Base-by-base conservation (phyloP, 1,284 basidiomycete genomes). In the Vanrija sp. region DNA sequence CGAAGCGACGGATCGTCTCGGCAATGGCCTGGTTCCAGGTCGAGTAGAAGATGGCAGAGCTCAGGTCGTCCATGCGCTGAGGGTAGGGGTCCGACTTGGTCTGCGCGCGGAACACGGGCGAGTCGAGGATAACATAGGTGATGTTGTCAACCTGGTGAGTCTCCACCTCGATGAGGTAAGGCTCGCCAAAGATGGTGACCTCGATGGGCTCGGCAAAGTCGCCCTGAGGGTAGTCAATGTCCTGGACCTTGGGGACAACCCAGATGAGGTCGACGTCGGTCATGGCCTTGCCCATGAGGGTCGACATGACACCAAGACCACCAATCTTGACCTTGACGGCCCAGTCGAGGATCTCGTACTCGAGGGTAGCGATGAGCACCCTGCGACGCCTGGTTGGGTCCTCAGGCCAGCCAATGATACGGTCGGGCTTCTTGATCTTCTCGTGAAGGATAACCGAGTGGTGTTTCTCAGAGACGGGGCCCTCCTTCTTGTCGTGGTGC, bases 11-110 rank as follows among this genome's bases (percentile, higher is more conserved):
- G 60, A 94, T 85, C 16, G 89, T 87, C 51, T 89, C 86, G 27
- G 90, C 89, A 60, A 95, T 91, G 51, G 90, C 89, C 76, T 95
- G 91, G 68, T 95, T 95, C 91, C 91, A 95, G 20, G 91, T 93
- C 50, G 91, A 94, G 76, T 95, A 94, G 81, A 94, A 95, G 72
- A 94, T 94, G 35, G 91, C 91, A 16, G 90, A 94, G 65, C 87
- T 89, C 54, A 95, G 81, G 72, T 95, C 91, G 73, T 95, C 91
- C 91, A 95, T 95, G 65, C 91, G 88, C 66, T 89, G 87, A 27
- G 91, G 91, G 75, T 95, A 94, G 7, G 91, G 91, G 69, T 94
- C 91, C 0, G 90, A 80, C 75, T 94, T 94, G 25, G 90, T 94
- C 75, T 94, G 91, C 4, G 91, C 90, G 52, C 91, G 86, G 83